Conservation (phyloP, 106 monocot species). For the Dendrobium catenatum region DNA sequence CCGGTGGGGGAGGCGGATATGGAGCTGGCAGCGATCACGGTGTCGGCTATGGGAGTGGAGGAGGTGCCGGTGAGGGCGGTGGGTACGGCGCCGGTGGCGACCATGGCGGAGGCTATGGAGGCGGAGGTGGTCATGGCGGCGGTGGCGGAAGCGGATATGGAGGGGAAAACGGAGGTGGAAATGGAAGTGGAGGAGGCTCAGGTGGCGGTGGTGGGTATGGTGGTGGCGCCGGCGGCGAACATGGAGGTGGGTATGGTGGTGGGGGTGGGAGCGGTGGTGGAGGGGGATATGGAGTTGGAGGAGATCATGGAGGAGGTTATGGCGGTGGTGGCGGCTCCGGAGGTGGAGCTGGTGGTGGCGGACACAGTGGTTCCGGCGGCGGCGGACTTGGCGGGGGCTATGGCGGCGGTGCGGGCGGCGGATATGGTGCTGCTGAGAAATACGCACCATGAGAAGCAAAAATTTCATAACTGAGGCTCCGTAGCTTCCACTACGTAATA, state of each 20-base stretch:
- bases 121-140: conserved; percentile 8
- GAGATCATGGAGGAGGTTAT: conserved; percentile 8
- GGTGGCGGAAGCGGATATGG: conserved; percentile 11
- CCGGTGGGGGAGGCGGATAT: conserved; percentile 5
- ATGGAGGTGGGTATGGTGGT: conserved; percentile 1
- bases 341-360: conserved; percentile 11
- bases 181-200: conserved; percentile 5
- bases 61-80: not conserved
- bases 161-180: not conserved
- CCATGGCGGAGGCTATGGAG: not conserved
- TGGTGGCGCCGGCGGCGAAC: not conserved
- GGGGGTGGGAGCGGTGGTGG: conserved; percentile 1
- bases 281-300: conserved; percentile 2
- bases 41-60: not conserved
- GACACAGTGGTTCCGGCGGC: not conserved
- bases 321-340: conserved; percentile 2
- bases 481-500: too few species aligned
- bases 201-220: conserved; percentile 15
- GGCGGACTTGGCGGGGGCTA: conserved; percentile 7
- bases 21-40: conserved; percentile 5
- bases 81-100: conserved; percentile 7
- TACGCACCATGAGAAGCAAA: not conserved
- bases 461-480: too few species aligned
- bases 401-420: conserved; percentile 6
- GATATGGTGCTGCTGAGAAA: not conserved